Base-by-base conservation (phyloP, 2,329 filamentous ascomycete species). In the Arthrobotrys sinensis region DNA sequence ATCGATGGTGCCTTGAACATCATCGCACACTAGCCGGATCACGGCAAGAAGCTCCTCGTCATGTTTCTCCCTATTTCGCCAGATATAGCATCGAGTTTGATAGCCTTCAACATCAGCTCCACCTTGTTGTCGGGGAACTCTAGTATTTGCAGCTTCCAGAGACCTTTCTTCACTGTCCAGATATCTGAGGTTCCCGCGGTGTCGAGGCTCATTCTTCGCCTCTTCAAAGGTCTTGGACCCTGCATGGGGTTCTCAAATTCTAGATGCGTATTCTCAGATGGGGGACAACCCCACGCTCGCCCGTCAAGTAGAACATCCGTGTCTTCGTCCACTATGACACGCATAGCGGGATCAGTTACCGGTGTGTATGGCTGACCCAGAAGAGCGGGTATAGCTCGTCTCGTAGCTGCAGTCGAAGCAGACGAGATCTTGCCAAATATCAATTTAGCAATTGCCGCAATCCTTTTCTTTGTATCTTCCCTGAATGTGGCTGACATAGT, bases 171-270 rank as follows among this genome's bases (percentile, higher is more conserved):
- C 14, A 76, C 65, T 7, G 72, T 76, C 72, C 72, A 76, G 7
- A 43, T 64, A 57, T 76, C 72, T 55, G 73, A 32, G 19, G 60
- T 65, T 19, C 73, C 73, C 14, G 60, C 57, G 10, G 48, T 28
- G 6, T 71, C 66, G 1, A 77, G 50, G 52, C 73, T 77, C 45
- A 63, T 77, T 67, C 73, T 60, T 53, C 66, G 73, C 28, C 73
- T 64, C 43, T 77, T 77, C 16, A 66, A 46, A 7, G 73, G 73
- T 46, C 73, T 71, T 8, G 57, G 67, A 8, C 67, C 66, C 50
- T 77, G 73, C 73, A 77, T 77, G 32, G 73, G 73, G 50, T 77
- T 77, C 36, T 77, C 73, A 71, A 77, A 77, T 50, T 77, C 73
- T 53, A 70, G 55, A 14, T 77, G 73, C 21, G 65, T 36, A 40